Percentiles rank a stretch among this genome's conserved stretches.
Conservation (phyloP, 73 alveolate species). For the Effrenium voratum region DNA sequence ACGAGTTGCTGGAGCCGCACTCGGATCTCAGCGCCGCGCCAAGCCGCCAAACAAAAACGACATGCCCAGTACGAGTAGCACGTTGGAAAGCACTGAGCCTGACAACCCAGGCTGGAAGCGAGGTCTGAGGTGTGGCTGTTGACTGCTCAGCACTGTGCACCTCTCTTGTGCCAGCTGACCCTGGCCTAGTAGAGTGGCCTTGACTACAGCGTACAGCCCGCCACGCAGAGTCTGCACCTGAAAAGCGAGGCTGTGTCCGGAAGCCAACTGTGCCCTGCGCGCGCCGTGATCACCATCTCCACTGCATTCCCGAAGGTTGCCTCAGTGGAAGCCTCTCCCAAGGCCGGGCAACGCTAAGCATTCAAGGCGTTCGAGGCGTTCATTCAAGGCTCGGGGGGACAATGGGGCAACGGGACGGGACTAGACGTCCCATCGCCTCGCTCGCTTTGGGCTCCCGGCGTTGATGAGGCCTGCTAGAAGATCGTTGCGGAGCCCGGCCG, state of each 20-base stretch:
- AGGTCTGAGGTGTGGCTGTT: no score
- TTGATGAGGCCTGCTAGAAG: conserved; percentile 86
- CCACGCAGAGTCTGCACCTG: conserved; percentile 92
- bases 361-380: neutral
- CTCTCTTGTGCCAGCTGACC: neutral
- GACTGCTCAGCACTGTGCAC: neutral
- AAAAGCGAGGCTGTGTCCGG: neutral
- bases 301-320: conserved; percentile 93
- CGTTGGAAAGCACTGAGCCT: conserved; percentile 90
- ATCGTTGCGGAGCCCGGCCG: conserved; percentile 81
- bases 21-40: no score
- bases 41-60: conserved; percentile 87
- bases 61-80: conserved; percentile 91
- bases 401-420: no score
- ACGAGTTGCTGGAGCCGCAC: no score
- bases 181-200: conserved; percentile 73
- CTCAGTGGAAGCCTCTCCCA: neutral
- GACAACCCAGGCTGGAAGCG: neutral
- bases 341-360: neutral
- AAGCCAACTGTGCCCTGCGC: neutral
- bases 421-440: no score
- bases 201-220: conserved; percentile 83
- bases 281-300: conserved; percentile 94
- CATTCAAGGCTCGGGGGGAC: no score
- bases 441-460: neutral